Conservation (phyloP, 2,329 filamentous ascomycete species). For the Colletotrichum scovillei region DNA sequence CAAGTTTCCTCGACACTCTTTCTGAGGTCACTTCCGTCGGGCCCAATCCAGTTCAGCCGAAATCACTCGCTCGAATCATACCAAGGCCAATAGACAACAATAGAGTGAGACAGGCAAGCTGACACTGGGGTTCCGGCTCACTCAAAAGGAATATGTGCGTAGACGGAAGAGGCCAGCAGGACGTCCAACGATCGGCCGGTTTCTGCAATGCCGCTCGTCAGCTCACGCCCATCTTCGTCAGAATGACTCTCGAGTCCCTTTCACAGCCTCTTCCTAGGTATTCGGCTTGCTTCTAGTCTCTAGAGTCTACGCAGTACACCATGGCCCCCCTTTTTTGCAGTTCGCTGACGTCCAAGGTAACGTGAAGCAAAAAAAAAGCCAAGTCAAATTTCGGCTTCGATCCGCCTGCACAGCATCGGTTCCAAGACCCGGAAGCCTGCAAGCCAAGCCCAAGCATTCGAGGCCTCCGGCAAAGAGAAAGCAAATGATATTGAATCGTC, state of each 20-base stretch:
- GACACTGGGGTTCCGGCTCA: background rate
- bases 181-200: slow-evolving; percentile 18
- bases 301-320: background rate
- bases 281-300: background rate
- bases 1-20: background rate
- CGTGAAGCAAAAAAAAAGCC: background rate
- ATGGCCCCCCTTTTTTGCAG: background rate
- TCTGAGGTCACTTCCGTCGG: background rate
- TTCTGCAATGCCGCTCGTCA: slow-evolving; percentile 15
- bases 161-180: background rate
- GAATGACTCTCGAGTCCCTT: background rate
- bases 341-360: background rate
- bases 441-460: slow-evolving; percentile 29
- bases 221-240: background rate
- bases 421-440: background rate
- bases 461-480: slow-evolving; percentile 26
- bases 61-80: background rate
- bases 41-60: slow-evolving; percentile 7
- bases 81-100: background rate
- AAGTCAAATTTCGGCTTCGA: background rate
- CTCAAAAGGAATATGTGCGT: slow-evolving; percentile 4
- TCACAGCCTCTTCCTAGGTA: background rate
- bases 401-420: background rate
- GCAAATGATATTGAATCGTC: background rate
- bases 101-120: background rate